Base-by-base conservation (phyloP, 2,329 filamentous ascomycete species). In the Dactylellina leptospora region DNA sequence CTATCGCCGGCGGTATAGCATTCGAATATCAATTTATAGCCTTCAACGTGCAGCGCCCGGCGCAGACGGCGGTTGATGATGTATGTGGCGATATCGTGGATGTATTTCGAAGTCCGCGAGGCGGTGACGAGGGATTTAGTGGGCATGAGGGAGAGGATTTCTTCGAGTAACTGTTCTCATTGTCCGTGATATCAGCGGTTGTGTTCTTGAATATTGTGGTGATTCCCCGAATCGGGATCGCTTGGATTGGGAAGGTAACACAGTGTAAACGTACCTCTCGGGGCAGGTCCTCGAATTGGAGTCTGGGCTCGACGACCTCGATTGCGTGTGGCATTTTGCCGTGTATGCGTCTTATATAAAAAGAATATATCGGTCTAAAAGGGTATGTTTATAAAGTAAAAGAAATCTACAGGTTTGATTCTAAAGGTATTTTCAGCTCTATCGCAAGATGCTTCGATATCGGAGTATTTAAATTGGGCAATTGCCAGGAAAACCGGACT, bases 71-170 rank as follows among this genome's bases (percentile, higher is more conserved):
- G 58, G 53, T 40, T 62, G 33, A 63, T 45, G 44, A 71, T 71
- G 28, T 71, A 63, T 38, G 56, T 71, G 8, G 66, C 66, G 10
- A 71, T 63, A 20, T 71, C 66, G 18, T 63, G 66, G 58, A 71
- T 62, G 27, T 56, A 50, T 18, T 71, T 71, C 20, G 66, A 71
- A 2, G 66, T 71, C 9, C 50, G 25, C 5, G 66, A 62, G 25
- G 60, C 58, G 30, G 42, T 28, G 1, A 58, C 58, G 2, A 71
- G 58, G 3, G 58, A 56, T 18, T 36, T 54, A 5, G 66, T 71
- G 42, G 66, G 59, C 66, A 63, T 71, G 10, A 63, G 44, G 16
- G 50, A 63, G 33, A 71, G 66, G 36, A 71, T 71, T 47, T 71
- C 66, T 51, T 62, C 66, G 4, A 71, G 27, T 8, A 71, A 48